Base-by-base conservation (phyloP, 805 yeast species). In the Wickerhamomyces tratensis region DNA sequence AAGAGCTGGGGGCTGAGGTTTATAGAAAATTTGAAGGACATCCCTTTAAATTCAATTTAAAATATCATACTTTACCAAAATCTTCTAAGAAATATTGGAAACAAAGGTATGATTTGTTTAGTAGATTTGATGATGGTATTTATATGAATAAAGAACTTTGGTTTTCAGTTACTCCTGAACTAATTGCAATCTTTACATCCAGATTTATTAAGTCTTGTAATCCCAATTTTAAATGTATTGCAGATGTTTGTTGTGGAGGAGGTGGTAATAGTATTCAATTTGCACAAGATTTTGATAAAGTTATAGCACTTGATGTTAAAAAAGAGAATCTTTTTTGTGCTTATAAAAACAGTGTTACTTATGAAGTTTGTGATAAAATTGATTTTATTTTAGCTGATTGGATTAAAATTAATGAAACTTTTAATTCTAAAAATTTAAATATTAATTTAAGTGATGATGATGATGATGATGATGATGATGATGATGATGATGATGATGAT, bases 81-180 rank as follows among this genome's bases (percentile, higher is more conserved):
- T 46, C 53, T 31, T 43, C 48, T 30, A 53, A 48, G 37, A 57
- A 54, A 33, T 58, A 46, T 33, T 86, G 89, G 88, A 58, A 58
- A 25, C 69, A 72, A 36, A 61, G 95, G n/a, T 71, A 75, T 48
- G 55, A 57, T 13, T 56, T 88, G 9, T 88, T 88, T 56, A 64
- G 76, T 6, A 66, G 62, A 47, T 83, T 69, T 49, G 86, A 85
- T 52, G 72, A 77, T 7, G 91, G 93, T 0, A 69, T 87, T 2
- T 68, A 68, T 41, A 67, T 89, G 65, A 82, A 83, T 1, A 65
- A 74, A 13, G 93, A 82, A 54, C 68, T 87, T 40, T 85, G 95
- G 93, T 89, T 70, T 59, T 81, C 91, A 43, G 95, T 87, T 6
- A 89, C 98, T 0, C 89, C 95, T 0, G 97, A 89, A 53, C 52